phyloP scores from a whole-genome alignment of 2,329 filamentous ascomycete genomes.

The Phialocephala subalpina region DNA sequence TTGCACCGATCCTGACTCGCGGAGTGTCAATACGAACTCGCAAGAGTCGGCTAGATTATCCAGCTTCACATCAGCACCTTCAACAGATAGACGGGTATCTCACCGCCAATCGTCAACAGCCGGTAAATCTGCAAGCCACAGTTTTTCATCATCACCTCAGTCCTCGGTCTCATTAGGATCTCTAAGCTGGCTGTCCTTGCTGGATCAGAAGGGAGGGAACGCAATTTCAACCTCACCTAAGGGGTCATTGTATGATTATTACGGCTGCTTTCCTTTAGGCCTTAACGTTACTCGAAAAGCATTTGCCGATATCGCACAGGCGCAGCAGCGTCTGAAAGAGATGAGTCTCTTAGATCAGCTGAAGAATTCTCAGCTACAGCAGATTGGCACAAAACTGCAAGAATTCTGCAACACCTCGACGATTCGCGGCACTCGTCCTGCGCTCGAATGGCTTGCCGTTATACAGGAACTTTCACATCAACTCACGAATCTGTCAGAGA shows the following conservation, averaged over 20 bases:
- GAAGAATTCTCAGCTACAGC: slow-evolving; percentile 28
- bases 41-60: neutral
- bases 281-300: slow-evolving; percentile 49
- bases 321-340: slow-evolving; percentile 51
- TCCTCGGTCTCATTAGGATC: neutral
- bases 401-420: slow-evolving; percentile 25
- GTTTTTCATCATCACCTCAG: slow-evolving; percentile 4
- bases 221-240: slow-evolving; percentile 42
- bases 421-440: slow-evolving; percentile 42
- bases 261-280: slow-evolving; percentile 57
- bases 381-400: slow-evolving; percentile 36
- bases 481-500: slow-evolving; percentile 28
- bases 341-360: slow-evolving; percentile 47
- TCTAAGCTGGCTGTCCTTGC: slow-evolving; percentile 30
- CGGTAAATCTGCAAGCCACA: slow-evolving; percentile 1
- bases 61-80: neutral
- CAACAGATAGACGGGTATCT: neutral
- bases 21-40: neutral
- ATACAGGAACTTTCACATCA: slow-evolving; percentile 34
- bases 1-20: slow-evolving; percentile 18
- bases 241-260: slow-evolving; percentile 47
- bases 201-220: slow-evolving; percentile 20
- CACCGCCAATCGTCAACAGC: neutral
- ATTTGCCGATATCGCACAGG: slow-evolving; percentile 53
- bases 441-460: slow-evolving; percentile 27